These are phyloP conservation scores for Neofusicoccum kwambonambiense DNA, from an alignment of 2,329 filamentous ascomycete species.

Conservation along the genomic window DNA sequence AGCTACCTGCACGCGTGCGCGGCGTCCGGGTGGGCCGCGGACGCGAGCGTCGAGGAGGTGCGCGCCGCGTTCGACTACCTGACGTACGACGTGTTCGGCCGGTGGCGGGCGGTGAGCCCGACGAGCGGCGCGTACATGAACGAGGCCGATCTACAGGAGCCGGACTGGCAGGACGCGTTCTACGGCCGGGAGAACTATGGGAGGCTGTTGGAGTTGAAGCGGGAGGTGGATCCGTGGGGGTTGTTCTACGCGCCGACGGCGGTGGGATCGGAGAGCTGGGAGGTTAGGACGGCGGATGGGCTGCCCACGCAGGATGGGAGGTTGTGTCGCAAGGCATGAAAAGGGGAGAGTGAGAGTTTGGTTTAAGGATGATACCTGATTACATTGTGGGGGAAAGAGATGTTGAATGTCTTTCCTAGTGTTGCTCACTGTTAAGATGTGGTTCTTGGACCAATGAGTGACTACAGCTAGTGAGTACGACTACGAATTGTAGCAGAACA, in stretches of 20 bases:
- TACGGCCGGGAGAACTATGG: conserved; percentile 25
- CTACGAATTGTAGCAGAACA: too few relatives aligned
- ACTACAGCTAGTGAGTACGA: too few relatives aligned
- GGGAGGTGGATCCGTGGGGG: conserved; percentile 24
- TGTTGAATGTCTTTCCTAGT: too few relatives aligned
- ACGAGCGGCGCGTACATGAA: conserved; percentile 29
- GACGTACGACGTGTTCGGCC: neutral
- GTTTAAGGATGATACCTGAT: too few relatives aligned
- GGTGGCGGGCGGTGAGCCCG: neutral
- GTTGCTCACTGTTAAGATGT: too few relatives aligned
- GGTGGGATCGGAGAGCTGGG: conserved; percentile 29
- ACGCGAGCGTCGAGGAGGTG: neutral
- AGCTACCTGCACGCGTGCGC: conserved; percentile 24
- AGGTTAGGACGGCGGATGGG: conserved; percentile 22
- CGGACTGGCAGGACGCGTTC: conserved; percentile 28
- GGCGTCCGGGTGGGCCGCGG: conserved; percentile 23
- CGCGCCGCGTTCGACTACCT: conserved; percentile 17
- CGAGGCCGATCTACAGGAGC: conserved; percentile 29
- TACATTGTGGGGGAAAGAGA: too few relatives aligned
- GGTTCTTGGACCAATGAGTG: too few relatives aligned
- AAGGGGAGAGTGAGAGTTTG: too few relatives aligned
- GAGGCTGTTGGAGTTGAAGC: conserved; percentile 25
- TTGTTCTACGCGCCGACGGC: conserved; percentile 25
- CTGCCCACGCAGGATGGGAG: conserved; percentile 20
- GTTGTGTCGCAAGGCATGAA: conserved; percentile 13